phyloP scores from a whole-genome alignment of 805 yeast genomes.

The Ogataea trehaloabstinens region DNA sequence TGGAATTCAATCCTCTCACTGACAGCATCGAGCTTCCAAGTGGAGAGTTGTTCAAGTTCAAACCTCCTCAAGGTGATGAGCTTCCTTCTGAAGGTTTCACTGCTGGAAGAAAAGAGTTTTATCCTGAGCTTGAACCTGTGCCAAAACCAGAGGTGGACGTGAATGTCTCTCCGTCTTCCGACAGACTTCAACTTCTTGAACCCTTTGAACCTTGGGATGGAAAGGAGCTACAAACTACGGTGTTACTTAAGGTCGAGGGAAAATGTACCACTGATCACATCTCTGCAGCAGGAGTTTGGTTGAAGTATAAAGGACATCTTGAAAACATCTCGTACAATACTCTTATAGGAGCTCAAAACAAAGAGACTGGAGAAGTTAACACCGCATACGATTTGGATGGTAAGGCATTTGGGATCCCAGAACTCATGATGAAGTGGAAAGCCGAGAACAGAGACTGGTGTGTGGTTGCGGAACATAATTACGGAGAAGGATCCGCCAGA shows the following conservation, averaged over 20 bases:
- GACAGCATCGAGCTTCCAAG: conserved; percentile 84
- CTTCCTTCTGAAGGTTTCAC: conserved; percentile 89
- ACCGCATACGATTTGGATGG: conserved; percentile 86
- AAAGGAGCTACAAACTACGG: conserved; percentile 71
- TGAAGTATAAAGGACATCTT: conserved; percentile 96
- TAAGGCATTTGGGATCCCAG: conserved; percentile 79
- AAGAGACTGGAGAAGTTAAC: conserved; percentile 96
- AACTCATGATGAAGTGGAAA: conserved; percentile 94
- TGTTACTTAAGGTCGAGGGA: conserved; percentile 90
- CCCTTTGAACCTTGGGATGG: conserved; percentile 90
- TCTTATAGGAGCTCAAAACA: conserved; percentile 93
- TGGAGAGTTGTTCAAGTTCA: conserved; percentile 86
- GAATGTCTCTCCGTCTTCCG: conserved; percentile 75
- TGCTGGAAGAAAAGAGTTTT: conserved; percentile 65
- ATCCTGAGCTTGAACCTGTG: conserved; percentile 55
- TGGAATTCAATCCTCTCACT: conserved; percentile 93
- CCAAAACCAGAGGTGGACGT: conserved; percentile 52
- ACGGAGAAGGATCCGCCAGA: conserved; percentile 99
- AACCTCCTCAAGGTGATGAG: conserved; percentile 87
- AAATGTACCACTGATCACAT: conserved; percentile 98
- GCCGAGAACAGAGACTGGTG: conserved; percentile 82
- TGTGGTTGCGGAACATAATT: conserved; percentile 96
- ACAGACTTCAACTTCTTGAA: conserved; percentile 84
- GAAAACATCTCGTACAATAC: conserved; percentile 96
- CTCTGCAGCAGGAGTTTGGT: conserved; percentile 98